phyloP scores from a whole-genome alignment of 2,329 filamentous ascomycete species.

The Cladosporium oxysporum region DNA sequence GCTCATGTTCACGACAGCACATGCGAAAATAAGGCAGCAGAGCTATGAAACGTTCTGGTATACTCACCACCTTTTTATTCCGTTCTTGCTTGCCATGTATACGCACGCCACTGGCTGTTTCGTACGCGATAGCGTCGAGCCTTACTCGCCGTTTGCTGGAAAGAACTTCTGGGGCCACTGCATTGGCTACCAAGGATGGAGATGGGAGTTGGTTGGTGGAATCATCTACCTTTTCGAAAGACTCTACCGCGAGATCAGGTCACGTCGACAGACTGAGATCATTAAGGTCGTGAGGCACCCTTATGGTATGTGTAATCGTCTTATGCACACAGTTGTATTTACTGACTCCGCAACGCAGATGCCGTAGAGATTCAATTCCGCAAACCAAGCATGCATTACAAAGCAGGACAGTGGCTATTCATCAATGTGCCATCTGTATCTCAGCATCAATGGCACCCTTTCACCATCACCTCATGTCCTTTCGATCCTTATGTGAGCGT shows the following conservation, averaged over 20 bases:
- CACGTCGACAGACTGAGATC: constrained; percentile 81
- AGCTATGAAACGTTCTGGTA: constrained; percentile 99
- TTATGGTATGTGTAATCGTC: constrained; percentile 64
- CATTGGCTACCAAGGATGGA: constrained; percentile 92
- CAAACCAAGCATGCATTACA: constrained; percentile 97
- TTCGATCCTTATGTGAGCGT: constrained; percentile 93
- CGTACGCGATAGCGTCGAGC: constrained; percentile 74
- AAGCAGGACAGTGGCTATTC: constrained; percentile 97
- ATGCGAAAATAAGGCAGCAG: constrained; percentile 90
- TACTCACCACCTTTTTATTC: constrained; percentile 96
- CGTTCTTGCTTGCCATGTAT: constrained; percentile 90
- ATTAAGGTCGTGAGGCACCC: constrained; percentile 93
- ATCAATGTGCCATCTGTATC: constrained; percentile 89
- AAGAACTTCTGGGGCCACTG: constrained; percentile 86
- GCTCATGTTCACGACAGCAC: constrained; percentile 94
- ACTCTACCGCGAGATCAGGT: constrained; percentile 85
- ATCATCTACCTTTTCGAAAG: constrained; percentile 84
- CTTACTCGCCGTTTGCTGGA: constrained; percentile 82
- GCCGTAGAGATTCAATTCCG: constrained; percentile 96
- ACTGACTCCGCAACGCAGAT: constrained; percentile 53
- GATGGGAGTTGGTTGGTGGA: constrained; percentile 90
- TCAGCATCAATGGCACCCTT: constrained; percentile 93
- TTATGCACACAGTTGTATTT: neutral
- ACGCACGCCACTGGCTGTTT: constrained; percentile 97
- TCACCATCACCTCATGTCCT: constrained; percentile 97